These are phyloP conservation scores for Chernovozyma aurita DNA, from an alignment of 1,139 yeast species.

Conservation along the genomic window DNA sequence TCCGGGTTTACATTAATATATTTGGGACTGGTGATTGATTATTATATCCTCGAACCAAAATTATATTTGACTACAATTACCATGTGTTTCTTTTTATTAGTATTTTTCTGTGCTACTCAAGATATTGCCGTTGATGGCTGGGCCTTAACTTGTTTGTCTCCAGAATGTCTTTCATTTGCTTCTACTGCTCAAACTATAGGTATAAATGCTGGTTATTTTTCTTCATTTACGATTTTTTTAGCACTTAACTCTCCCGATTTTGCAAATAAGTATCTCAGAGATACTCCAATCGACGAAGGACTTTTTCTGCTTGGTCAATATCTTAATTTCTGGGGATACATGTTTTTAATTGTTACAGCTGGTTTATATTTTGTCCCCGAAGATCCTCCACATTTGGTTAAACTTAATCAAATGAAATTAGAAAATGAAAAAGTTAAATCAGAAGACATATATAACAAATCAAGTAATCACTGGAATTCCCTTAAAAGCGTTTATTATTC, in stretches of 20 bases:
- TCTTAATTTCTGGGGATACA: slow-evolving; percentile 71
- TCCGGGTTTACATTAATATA: slow-evolving; percentile 65
- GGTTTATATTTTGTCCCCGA: slow-evolving; percentile 61
- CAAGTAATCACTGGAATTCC: slow-evolving; percentile 18
- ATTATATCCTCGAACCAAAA: slow-evolving; percentile 52
- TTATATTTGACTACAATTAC: slow-evolving; percentile 54
- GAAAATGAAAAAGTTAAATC: slow-evolving; percentile 28
- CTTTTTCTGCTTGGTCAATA: slow-evolving; percentile 71
- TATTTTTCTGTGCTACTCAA: slow-evolving; percentile 92
- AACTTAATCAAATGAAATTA: slow-evolving; percentile 35
- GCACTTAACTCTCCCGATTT: slow-evolving; percentile 92
- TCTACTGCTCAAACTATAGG: slow-evolving; percentile 98
- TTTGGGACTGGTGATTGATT: slow-evolving; percentile 59
- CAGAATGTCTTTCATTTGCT: slow-evolving; percentile 82
- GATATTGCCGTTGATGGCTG: slow-evolving; percentile 99
- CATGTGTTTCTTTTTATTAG: slow-evolving; percentile 63
- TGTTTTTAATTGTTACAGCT: slow-evolving; percentile 65
- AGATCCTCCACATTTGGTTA: slow-evolving; percentile 51
- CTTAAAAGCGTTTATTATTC: slow-evolving; percentile 58
- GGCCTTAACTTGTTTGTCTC: slow-evolving; percentile 86
- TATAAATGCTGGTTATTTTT: slow-evolving; percentile 85
- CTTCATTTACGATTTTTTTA: slow-evolving; percentile 84
- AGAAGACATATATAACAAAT: slow-evolving; percentile 23
- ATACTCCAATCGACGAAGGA: slow-evolving; percentile 58
- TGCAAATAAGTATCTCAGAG: slow-evolving; percentile 77